Evolutionary conservation across 768 basidiomycete genomes (phyloP), one percentile per base, ranked within the genome.

Genomic region (Psilocybe cyanescens): DNA sequence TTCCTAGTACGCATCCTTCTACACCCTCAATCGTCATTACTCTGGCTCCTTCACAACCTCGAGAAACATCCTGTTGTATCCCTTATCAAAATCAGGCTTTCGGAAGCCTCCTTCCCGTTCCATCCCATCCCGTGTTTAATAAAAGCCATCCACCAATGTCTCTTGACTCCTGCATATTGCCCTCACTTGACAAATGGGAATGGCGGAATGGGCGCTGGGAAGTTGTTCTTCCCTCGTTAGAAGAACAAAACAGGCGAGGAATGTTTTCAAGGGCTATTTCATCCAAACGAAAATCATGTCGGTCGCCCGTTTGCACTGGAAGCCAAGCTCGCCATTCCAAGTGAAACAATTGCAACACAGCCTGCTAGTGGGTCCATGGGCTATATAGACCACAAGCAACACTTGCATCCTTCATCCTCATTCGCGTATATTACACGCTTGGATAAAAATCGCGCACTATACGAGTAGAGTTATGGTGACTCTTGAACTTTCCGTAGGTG

Each of bases 81-180:
- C 86, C 86, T 9, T 76, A 76, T 63, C 86, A 88, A 70, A 81
- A 87, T 67, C 74, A 79, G 12, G 81, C 78, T 3, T 87, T 85
- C 67, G 81, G 83, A 37, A 72, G 75, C 51, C 75, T 75, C 31
- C 79, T 87, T 24, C 79, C 81, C 1, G 81, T 88, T 14, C 86
- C 85, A 4, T 72, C 71, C 41, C 75, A 83, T 63, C 75, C 78
- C 2, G 74, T 73, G 28, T 78, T 81, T 61, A 87, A 86, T 69
- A 57, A 62, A 47, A 67, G 71, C n/a, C 79, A 79, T 65, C 84
- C 85, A 48, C 84, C 82, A 4, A 75, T 78, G 69, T 54, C 58
- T 16, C 62, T 62, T 31, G 58, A 61, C 4, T 63, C 70, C 54
- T 60, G 60, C 58, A 55, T 65, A 8, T 57, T 68, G n/a, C 76